Base-by-base conservation (phyloP, 176 grass and related monocot genomes). In the Phragmites australis region DNA sequence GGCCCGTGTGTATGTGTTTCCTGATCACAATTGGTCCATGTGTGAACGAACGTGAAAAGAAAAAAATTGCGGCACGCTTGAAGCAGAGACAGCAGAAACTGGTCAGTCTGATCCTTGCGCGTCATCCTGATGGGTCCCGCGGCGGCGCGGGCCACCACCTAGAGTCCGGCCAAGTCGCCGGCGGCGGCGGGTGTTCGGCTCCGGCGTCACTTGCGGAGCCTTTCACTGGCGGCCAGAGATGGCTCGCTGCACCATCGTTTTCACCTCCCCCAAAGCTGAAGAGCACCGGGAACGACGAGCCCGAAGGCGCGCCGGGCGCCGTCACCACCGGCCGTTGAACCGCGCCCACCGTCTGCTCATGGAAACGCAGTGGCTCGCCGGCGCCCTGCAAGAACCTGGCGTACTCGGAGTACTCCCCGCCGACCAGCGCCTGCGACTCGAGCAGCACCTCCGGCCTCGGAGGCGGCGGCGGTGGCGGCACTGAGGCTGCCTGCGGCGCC, bases 371-470 rank as follows among this genome's bases (percentile, higher is more conserved):
- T 31, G n/a, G 31, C 10, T 83, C 53, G 12, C 22, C 54, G 16
- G 49, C 11, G 34, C 41, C 81, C 68, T 27, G 89, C 29, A 87
- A 26, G 55, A 91, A 63, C 49, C 70, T 23, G 54, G 89, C 78
- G 76, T 84, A 85, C 56, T 84, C 89, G 5, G 78, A 52, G 81
- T 84, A 87, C 21, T 87, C 76, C 18, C 5, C 53, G 10, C 59
- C 60, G 48, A 10, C 30, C 21, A 55, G 29, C 62, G 45, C 55
- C 42, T 70, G 62, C 30, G 83, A 62, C 57, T 55, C 31, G 1
- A 62, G 41, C 26, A 70, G 41, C 6, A 29, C 5, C 41, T 60
- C 61, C 1, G 22, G 29, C 2, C 30, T 64, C 31, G n/a, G 61
- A 11, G 53, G 64, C 27, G 14, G n/a, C 25, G 53, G 59, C 0